These are phyloP conservation scores for Acorus gramineus DNA, from an alignment of 106 monocot genomes.

Conservation along the genomic window DNA sequence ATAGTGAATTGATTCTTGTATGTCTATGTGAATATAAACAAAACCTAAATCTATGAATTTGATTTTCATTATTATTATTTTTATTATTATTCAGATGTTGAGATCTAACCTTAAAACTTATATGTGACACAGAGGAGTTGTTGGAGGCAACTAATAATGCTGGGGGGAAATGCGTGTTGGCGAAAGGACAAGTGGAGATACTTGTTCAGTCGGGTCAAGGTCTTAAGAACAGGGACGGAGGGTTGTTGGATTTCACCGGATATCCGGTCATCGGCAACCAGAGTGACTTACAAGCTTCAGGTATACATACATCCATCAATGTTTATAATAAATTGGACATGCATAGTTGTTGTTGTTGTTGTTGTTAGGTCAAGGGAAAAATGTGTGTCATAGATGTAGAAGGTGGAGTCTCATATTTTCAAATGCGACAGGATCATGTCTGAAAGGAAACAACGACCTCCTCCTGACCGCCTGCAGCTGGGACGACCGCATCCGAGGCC, in stretches of 20 bases:
- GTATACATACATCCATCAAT: not conserved
- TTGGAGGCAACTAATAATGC: not conserved
- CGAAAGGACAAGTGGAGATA: not conserved
- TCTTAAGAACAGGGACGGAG: slow-evolving; percentile 4
- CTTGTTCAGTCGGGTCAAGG: not conserved
- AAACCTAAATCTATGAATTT: too few relatives aligned
- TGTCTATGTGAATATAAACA: too few relatives aligned
- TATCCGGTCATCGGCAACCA: slow-evolving; percentile 16
- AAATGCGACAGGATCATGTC: slow-evolving; percentile 14
- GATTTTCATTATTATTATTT: too few relatives aligned
- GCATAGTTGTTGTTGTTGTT: too few relatives aligned
- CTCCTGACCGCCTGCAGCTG: slow-evolving; percentile 7
- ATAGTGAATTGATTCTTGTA: too few relatives aligned
- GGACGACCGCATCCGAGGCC: slow-evolving; percentile 6
- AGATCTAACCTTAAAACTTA: too few relatives aligned
- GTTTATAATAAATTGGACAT: too few relatives aligned
- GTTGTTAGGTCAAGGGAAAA: too few relatives aligned
- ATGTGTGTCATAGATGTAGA: too few relatives aligned
- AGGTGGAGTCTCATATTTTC: too few relatives aligned
- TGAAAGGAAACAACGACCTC: not conserved
- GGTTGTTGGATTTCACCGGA: slow-evolving; percentile 2
- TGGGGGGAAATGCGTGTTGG: not conserved
- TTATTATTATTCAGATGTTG: too few relatives aligned
- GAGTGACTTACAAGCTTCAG: slow-evolving; percentile 11
- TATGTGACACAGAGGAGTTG: too few relatives aligned